Evolutionary conservation across 331 rosid genomes (phyloP).

Genomic region (Quercus tomentella): DNA sequence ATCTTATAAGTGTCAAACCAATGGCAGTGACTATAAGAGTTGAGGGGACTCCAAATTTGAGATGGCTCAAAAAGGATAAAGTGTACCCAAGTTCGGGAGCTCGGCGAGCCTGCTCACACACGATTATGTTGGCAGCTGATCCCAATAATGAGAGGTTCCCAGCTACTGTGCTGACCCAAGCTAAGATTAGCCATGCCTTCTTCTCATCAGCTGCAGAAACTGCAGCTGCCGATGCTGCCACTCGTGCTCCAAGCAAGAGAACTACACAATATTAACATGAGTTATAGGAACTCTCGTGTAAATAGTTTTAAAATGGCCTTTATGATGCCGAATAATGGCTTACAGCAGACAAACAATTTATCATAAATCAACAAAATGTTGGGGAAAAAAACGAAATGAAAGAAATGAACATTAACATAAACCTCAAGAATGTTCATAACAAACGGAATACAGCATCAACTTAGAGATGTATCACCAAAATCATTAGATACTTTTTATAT

Average conservation of each 20-base stretch:
- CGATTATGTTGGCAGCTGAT: conserved; percentile 79
- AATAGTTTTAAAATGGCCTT: no score
- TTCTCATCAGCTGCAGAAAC: conserved; percentile 52
- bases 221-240: conserved; percentile 69
- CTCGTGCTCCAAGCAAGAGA: conserved; percentile 67
- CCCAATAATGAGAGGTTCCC: conserved; percentile 70
- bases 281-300: no score
- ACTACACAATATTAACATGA: no score
- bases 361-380: no score
- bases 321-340: no score
- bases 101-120: conserved; percentile 78
- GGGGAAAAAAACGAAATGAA: no score
- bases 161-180: conserved; percentile 82
- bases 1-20: conserved; percentile 67
- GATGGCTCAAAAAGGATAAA: no score
- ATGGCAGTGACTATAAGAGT: conserved; percentile 53
- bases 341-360: no score
- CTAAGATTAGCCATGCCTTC: conserved; percentile 76
- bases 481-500: not conserved
- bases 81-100: conserved; percentile 41
- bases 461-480: not conserved
- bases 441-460: not conserved
- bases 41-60: no score
- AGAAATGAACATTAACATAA: no score
- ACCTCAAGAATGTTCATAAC: no score